A percentile compares a stretch with the other conserved stretches of the same genome.
phyloP scores from a whole-genome alignment of 2,329 filamentous ascomycete genomes.

The Keithomyces neogunnii region DNA sequence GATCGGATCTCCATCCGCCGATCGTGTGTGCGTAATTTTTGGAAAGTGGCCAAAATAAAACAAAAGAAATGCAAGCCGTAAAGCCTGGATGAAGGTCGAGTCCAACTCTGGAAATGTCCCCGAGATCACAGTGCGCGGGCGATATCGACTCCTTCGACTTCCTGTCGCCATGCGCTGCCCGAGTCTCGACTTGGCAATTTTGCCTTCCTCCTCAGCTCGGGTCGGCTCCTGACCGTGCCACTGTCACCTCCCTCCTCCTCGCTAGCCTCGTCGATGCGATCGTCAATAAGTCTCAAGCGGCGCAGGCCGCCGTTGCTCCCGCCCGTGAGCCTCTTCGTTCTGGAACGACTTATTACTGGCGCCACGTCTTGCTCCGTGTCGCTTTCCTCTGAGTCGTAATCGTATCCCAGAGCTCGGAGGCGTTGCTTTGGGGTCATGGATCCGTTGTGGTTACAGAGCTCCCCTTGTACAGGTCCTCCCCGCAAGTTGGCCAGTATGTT shows the following conservation, averaged over 20 bases:
- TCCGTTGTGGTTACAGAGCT: constrained; percentile 5
- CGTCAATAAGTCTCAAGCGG: constrained; percentile 7
- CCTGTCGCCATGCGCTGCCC: neutral
- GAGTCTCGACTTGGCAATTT: neutral
- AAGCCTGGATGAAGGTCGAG: neutral
- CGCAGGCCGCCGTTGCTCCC: constrained; percentile 6
- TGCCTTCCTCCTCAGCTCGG: constrained; percentile 2
- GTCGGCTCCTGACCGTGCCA: neutral
- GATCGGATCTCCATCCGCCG: too few relatives aligned
- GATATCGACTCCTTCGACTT: neutral
- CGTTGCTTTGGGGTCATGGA: constrained; percentile 13
- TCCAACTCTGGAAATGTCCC: neutral
- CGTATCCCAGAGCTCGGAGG: constrained; percentile 14
- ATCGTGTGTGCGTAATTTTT: too few relatives aligned
- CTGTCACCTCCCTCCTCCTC: constrained; percentile 4
- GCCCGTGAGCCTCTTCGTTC: constrained; percentile 7
- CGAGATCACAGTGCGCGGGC: neutral
- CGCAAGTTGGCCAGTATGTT: constrained; percentile 5
- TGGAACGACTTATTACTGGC: neutral
- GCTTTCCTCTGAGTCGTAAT: constrained; percentile 15
- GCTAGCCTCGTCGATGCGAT: constrained; percentile 6
- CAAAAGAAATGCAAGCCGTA: neutral
- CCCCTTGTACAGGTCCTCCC: neutral
- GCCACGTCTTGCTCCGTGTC: neutral
- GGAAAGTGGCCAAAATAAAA: neutral